Evolutionary conservation across 2,329 filamentous ascomycete genomes (phyloP), one percentile per base, ranked within the genome.

Genomic region (Truncatella angustata): DNA sequence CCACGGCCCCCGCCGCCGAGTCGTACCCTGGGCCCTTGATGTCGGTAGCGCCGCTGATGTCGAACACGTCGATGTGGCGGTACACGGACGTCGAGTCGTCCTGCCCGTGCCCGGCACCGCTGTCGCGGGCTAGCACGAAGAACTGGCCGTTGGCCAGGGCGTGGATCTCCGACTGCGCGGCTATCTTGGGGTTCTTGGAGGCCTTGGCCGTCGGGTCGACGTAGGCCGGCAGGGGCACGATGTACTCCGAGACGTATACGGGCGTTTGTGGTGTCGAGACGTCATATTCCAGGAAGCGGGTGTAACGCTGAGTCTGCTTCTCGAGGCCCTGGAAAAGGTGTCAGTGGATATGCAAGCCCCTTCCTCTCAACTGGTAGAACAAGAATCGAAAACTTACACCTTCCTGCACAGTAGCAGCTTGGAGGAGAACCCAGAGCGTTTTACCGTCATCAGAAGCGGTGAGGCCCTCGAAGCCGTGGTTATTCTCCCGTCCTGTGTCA

Each of bases 381-480:
- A 12, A 12, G 14, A 16, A 36, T 2, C 35, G 26, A 11, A 9
- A 5, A 62, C 46, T 76, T 76, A 42, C 75, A 68, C 85, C 84
- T 56, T 86, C 81, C 60, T 87, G 82, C 53, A 79, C 76, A 4
- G 82, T 70, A 0, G 86, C 85, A 1, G 81, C 83, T 64, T 91
- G 87, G 20, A 89, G 71, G 52, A 90, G 73, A 1, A 80, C 78
- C 62, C 82, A 90, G 10, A 90, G 71, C 2, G 74, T 81, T 55
- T 81, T 82, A 9, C 85, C 84, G 57, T 87, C 81, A 0, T 77
- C 73, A 3, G 79, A 82, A n/a, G 80, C 68, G 0, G 84, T 86
- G 45, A 91, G 68, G 0, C 83, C 86, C 67, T 91, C 87, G 45
- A 90, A 81, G n/a, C 87, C 87, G 64, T 89, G 86, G 66, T 91